Evolutionary conservation across 371 early-diverging fungal genomes (phyloP).

Genomic region (Apophysomyces variabilis): DNA sequence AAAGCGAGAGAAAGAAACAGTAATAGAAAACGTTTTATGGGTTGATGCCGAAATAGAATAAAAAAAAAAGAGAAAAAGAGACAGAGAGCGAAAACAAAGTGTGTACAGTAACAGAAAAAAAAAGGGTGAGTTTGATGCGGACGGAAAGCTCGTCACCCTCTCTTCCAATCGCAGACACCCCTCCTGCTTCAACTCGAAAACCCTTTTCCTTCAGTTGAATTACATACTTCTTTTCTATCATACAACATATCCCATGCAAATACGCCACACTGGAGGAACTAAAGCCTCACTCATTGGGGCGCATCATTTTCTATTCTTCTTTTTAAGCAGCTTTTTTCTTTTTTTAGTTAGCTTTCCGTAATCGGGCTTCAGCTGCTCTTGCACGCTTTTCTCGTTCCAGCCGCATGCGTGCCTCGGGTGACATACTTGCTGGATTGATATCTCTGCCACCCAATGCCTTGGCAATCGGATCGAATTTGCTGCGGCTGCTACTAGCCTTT

Average conservation of each 20-base stretch:
- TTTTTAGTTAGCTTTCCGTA: constrained; percentile 22
- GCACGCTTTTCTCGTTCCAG: constrained; percentile 85
- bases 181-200: not conserved
- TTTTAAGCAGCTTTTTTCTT: too few relatives aligned
- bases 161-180: not conserved
- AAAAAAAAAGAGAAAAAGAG: not conserved
- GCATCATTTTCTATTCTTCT: too few relatives aligned
- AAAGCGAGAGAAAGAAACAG: constrained; percentile 6
- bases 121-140: constrained; percentile 4
- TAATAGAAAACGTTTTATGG: not conserved
- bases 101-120: not conserved
- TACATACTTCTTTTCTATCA: too few relatives aligned
- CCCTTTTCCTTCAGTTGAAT: not conserved
- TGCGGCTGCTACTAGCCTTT: constrained; percentile 13
- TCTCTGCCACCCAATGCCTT: constrained; percentile 26
- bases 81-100: not conserved
- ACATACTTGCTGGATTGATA: constrained; percentile 57
- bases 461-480: constrained; percentile 21
- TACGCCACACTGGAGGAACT: too few relatives aligned
- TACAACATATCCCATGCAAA: too few relatives aligned
- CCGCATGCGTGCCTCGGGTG: constrained; percentile 78
- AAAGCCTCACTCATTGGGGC: too few relatives aligned
- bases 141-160: constrained; percentile 1
- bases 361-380: constrained; percentile 78
- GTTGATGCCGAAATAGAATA: not conserved